A percentile compares a stretch with the other conserved stretches of the same genome.
phyloP scores from a whole-genome alignment of 2,329 filamentous ascomycete genomes.

The Acrocalymma vagum region DNA sequence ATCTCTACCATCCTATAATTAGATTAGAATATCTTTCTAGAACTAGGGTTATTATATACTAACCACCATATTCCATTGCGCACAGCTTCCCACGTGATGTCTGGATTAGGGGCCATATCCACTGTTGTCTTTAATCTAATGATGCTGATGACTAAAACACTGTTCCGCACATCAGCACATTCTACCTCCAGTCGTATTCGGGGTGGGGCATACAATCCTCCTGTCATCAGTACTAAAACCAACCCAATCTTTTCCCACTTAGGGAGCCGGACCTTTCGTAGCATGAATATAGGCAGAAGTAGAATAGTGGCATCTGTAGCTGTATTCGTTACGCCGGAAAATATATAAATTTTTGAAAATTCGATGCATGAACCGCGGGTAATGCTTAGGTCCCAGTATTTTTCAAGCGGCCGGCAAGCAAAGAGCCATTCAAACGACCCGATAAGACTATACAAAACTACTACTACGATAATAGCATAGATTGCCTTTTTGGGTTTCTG shows the following conservation, averaged over 20 bases:
- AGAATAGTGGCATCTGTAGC: constrained; percentile 7
- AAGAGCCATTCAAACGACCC: constrained; percentile 8
- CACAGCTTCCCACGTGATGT: constrained; percentile 7
- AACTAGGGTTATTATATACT: constrained; percentile 2
- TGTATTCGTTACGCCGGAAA: constrained; percentile 10
- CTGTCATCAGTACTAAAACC: constrained; percentile 7
- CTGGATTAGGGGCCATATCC: constrained; percentile 6
- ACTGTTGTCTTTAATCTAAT: constrained; percentile 9
- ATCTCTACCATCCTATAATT: constrained; percentile 6
- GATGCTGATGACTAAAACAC: constrained; percentile 7
- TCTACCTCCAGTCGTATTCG: no score
- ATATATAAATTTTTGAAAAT: constrained; percentile 7
- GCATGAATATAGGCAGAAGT: constrained; percentile 8
- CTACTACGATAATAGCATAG: constrained; percentile 6
- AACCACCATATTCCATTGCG: constrained; percentile 9
- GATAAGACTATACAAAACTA: constrained; percentile 9
- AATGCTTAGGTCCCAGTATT: constrained; percentile 7
- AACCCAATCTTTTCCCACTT: constrained; percentile 10
- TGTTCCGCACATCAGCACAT: constrained; percentile 6
- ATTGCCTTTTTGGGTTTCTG: constrained; percentile 8
- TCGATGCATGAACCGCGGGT: constrained; percentile 8
- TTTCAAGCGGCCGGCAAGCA: constrained; percentile 7
- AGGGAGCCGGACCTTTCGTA: constrained; percentile 5
- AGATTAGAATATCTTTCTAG: constrained; percentile 8
- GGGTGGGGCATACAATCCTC: constrained; percentile 5